Evolutionary conservation across 2,329 filamentous ascomycete genomes (phyloP), one percentile per base, ranked within the genome.

Genomic region (Alternaria arborescens): DNA sequence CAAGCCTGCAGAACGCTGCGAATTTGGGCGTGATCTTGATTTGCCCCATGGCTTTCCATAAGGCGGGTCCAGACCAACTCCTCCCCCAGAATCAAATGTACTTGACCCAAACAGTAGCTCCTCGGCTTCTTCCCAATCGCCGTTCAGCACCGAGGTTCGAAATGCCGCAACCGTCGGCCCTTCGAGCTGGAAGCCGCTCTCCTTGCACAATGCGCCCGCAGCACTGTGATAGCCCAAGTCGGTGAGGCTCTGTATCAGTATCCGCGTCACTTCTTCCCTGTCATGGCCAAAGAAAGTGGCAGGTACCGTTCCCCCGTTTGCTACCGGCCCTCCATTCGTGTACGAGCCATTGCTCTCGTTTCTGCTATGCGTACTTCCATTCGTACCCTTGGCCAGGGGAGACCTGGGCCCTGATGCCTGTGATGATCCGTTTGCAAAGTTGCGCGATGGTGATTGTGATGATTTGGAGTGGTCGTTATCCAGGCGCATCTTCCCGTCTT

Each of bases 141-240:
- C 95, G 41, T 87, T 84, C 50, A 97, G 81, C 8, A 99, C 89
- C 6, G 94, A 91, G 66, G 83, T 87, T 64, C 94, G 86, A 71
- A 99, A 97, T 6, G 90, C 88, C n/a, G 93, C 89, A 20, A 97
- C 94, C 1, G 91, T 90, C 2, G 89, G 87, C 61, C 89, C 95
- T 80, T 99, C 95, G 60, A 99, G 82, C 74, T 94, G 88, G 76
- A 87, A 97, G 1, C 93, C 94, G 74, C 94, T 98, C 78, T 96
- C 92, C 62, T 86, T 85, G 72, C 88, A 90, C 58, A 99, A 83
- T 62, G 86, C 88, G 44, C 87, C 84, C 24, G 95, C 94, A 12
- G 94, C 91, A 12, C 84, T 83, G 60, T 88, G 84, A 75, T 98
- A 97, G 3, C 95, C 95, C 81, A 99, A 85, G 77, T 97, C 94